Evolutionary conservation across 2,329 filamentous ascomycete species (phyloP).

Genomic region (Cladosporium sp.): DNA sequence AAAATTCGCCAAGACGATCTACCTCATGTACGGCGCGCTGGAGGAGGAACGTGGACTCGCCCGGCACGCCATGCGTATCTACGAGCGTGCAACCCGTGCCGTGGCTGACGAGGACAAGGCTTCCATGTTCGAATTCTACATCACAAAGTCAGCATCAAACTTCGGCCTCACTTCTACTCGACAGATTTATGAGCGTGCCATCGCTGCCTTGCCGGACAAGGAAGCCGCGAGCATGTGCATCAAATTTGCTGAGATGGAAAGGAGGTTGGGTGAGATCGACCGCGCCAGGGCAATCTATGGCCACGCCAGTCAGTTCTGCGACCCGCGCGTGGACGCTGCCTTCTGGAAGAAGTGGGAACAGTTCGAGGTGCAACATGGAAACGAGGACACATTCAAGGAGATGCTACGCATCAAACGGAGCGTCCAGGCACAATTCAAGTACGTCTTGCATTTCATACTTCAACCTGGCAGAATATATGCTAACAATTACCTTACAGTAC

Average conservation of each 20-base stretch:
- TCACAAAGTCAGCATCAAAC: conserved; percentile 96
- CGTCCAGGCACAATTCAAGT: conserved; percentile 96
- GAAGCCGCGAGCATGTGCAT: conserved; percentile 98
- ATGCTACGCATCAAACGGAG: conserved; percentile 97
- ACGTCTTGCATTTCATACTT: conserved; percentile 29
- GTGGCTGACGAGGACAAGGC: conserved; percentile 91
- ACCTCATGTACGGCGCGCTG: conserved; percentile 96
- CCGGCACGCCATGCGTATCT: conserved; percentile 96
- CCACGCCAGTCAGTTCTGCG: conserved; percentile 94
- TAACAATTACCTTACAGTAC: conserved; percentile 53
- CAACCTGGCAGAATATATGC: conserved; percentile 16
- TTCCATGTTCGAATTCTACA: conserved; percentile 99
- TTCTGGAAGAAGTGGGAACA: conserved; percentile 98
- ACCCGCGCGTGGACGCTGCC: conserved; percentile 79
- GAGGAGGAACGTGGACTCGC: conserved; percentile 94
- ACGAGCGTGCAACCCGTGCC: conserved; percentile 90
- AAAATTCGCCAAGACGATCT: conserved; percentile 92
- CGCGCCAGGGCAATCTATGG: conserved; percentile 92
- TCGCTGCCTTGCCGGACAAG: conserved; percentile 83
- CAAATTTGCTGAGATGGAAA: conserved; percentile 97
- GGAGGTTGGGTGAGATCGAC: conserved; percentile 87
- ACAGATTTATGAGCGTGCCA: conserved; percentile 93
- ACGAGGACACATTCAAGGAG: conserved; percentile 98
- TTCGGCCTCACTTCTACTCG: conserved; percentile 93
- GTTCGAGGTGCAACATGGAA: conserved; percentile 96